Base-by-base conservation (phyloP, 495 filamentous ascomycete species). In the Neurospora tetraspora region DNA sequence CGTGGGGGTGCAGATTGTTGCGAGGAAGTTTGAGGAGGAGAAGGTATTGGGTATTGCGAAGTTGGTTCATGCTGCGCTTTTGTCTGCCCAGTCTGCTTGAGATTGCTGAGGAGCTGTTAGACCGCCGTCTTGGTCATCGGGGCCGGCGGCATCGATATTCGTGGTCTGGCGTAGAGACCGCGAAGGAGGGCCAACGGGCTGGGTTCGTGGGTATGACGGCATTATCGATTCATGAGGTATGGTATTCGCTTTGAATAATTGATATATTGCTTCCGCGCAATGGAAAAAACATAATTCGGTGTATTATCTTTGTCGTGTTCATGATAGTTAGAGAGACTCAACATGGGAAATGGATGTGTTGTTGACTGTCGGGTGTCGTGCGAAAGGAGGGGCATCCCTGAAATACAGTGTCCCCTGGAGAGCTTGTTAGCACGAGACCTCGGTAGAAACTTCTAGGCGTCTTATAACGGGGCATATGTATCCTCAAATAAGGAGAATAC, bases 1-100 rank as follows among this genome's bases (percentile, higher is more conserved):
- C 0, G 84, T 86, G 14, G 82, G 80, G 0, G 74, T 88, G n/a
- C 85, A 87, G 76, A 76, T 85, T 71, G 83, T 87, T 31, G 83
- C 80, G 0, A 71, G 85, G 16, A 79, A 82, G 47, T 78, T 86
- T 69, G 83, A 83, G 73, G 86, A 88, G 71, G 86, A 88, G 75
- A 84, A 82, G 75, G 79, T 83, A 0, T 69, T 84, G 74, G 81
- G 80, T 27, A 83, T 86, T 40, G 74, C 75, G 6, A 74, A 74
- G 39, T 69, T 77, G 68, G 73, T 80, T 5, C 27, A 61, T 23
- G 73, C 77, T 1, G 76, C 77, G 16, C 68, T 74, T 34, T 18
- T 31, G 23, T 1, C 2, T 61, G 27, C 14, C 27, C 53, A 61
- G 53, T 61, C 53, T 0, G 3, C 27, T 18, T 61, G 53, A 34